Conservation (phyloP, 495 filamentous ascomycete genomes). For the Penicillium diatomitis region DNA sequence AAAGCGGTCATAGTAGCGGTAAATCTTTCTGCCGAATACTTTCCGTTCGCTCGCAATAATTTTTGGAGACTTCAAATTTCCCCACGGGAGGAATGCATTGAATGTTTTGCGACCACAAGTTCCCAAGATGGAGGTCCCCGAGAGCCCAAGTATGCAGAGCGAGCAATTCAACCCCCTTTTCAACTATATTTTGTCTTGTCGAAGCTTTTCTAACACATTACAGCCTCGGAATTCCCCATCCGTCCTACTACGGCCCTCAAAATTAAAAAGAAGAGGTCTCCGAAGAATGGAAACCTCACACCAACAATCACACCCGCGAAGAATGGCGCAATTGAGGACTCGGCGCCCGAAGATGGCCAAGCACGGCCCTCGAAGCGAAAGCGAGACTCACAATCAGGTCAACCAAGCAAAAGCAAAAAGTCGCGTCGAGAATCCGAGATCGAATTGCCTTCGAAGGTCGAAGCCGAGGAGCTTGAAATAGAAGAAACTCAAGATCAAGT, state of each 20-base stretch:
- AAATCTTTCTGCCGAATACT: background rate
- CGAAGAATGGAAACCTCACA: background rate
- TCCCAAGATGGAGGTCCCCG: slow-evolving; percentile 1
- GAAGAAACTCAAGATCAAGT: background rate
- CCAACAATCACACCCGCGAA: background rate
- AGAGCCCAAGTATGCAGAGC: background rate
- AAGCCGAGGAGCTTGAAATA: background rate
- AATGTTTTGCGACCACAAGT: background rate
- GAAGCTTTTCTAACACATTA: background rate
- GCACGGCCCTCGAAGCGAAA: slow-evolving; percentile 14
- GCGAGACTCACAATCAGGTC: slow-evolving; percentile 7
- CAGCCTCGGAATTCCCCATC: slow-evolving; percentile 1
- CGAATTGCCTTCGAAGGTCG: background rate
- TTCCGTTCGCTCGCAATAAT: background rate
- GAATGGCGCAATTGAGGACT: background rate
- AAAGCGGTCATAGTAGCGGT: slow-evolving; percentile 8
- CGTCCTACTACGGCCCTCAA: background rate
- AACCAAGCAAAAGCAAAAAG: slow-evolving; percentile 11
- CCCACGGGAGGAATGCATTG: background rate
- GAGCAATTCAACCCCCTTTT: no score
- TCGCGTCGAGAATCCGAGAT: slow-evolving; percentile 3
- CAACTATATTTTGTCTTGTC: background rate
- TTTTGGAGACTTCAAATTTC: slow-evolving; percentile 4
- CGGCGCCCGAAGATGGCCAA: slow-evolving; percentile 1
- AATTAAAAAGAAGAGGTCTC: slow-evolving; percentile 10